Conservation (phyloP, 2,329 filamentous ascomycete species). For the Chaetomium sp. region DNA sequence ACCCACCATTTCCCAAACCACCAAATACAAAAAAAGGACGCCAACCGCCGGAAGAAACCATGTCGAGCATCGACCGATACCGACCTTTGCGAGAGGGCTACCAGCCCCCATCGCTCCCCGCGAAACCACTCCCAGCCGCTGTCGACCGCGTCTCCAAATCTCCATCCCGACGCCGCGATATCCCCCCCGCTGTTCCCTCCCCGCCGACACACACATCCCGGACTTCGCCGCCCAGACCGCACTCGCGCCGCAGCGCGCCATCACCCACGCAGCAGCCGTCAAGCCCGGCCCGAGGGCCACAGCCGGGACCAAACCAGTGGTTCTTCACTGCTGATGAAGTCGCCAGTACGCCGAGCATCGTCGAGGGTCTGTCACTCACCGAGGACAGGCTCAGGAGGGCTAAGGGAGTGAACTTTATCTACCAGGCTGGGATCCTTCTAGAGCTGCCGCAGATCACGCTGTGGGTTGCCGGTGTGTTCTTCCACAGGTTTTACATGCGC, state of each 20-base stretch:
- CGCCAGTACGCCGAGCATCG: conserved; percentile 71
- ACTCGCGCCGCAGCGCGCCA: conserved; percentile 36
- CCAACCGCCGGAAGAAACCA: neutral
- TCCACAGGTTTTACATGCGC: conserved; percentile 94
- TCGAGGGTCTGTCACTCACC: conserved; percentile 69
- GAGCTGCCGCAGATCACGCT: conserved; percentile 89
- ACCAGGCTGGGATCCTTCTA: conserved; percentile 85
- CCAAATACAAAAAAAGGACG: too few relatives aligned
- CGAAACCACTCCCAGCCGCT: conserved; percentile 30
- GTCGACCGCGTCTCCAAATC: conserved; percentile 43
- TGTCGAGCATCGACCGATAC: conserved; percentile 16
- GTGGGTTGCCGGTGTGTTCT: conserved; percentile 86
- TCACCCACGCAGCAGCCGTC: conserved; percentile 35
- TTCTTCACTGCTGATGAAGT: conserved; percentile 81
- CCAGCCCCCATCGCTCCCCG: conserved; percentile 43
- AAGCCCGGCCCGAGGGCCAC: conserved; percentile 32
- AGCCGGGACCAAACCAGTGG: conserved; percentile 62
- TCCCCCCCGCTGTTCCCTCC: conserved; percentile 56
- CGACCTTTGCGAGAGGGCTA: conserved; percentile 24
- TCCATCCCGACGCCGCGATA: conserved; percentile 44
- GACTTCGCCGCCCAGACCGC: conserved; percentile 48
- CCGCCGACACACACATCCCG: conserved; percentile 51
- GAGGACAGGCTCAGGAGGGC: conserved; percentile 76
- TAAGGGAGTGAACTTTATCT: conserved; percentile 95
- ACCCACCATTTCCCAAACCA: neutral